Base-by-base conservation (phyloP, 331 rosid species). In the Dryas integrifolia region DNA sequence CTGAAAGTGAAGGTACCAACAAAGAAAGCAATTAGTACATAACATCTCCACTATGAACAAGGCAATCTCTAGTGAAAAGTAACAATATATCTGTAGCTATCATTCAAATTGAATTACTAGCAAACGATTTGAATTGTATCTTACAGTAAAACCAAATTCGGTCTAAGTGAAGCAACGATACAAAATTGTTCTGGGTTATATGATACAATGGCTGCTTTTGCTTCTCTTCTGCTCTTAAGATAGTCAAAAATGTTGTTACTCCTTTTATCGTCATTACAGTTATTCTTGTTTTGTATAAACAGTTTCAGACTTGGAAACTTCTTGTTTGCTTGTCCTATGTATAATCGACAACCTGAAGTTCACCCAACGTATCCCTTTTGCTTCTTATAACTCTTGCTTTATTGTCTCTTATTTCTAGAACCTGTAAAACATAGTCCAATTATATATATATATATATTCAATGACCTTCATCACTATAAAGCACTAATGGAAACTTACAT, bases 311-410 rank as follows among this genome's bases (percentile, higher is more conserved):
- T 12, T 26, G 45, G 57, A 71, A 71, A 15, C 66, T 13, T 24
- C 51, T 16, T 30, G 65, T 61, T 67, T 68, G 64, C 49, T 72
- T 62, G 72, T 41, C 73, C 75, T 78, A 88, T 52, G 82, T 84
- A 73, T 76, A 91, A 43, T 87, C 89, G 63, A 84, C 83, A 57
- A 75, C 86, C 78, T 79, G 83, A 65, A 78, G 86, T 76, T 86
- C 97, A 64, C 80, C 45, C 78, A 76, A 77, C 51, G 78, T 65
- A 72, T 84, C 90, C 77, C 77, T 83, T 83, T 79, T 77, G 82
- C 89, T 88, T 81, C 90, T 86, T 74, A 94, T 81, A 73, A 85
- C 92, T 84, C 92, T 88, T 69, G 88, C 96, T 80, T 74, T 55
- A 58, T 84, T 38, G 43, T 77, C 92, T 78, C 62, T 88, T 71